Evolutionary conservation across 352 stramenopile genomes (phyloP), one percentile per base, ranked within the genome.

Genomic region (Phytopythium litorale): DNA sequence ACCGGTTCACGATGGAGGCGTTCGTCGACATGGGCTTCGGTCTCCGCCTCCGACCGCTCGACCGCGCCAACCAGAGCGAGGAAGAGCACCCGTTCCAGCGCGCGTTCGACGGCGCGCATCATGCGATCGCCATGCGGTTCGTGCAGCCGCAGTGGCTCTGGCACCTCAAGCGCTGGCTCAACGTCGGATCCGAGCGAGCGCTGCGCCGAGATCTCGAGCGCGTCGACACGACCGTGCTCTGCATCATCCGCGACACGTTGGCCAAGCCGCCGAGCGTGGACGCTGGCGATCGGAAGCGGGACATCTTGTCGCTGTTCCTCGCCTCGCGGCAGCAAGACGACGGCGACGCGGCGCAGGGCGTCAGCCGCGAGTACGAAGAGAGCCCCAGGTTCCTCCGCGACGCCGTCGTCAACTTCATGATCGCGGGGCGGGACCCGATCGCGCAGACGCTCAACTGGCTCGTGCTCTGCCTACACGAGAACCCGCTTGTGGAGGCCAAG

Each of bases 1-100:
- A 80, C 30, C 33, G 55, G 45, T 78, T 74, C 60, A 76, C 74
- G 28, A 66, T 79, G 7, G 74, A 78, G n/a, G 62, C 70, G 55
- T 76, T 83, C 52, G 63, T 67, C 5, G 70, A 80, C 42, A 48
- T 48, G 42, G 42, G 42, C 18, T 25, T 48, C 19, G 42, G 42
- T 12, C 67, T 56, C 5, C 56, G 75, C 28, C 67, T 78, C 51
- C 65, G 71, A n/a, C 28, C 65, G n/a, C 66, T 79, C 30, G 66
- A 78, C 63, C 12, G 7, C 52, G 60, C 43, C 35, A 62, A 38
- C 46, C 48, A 35, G 35, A 49, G 30, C 33, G 19, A 58, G 32
- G 62, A 75, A 6, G 54, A 67, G 23, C 65, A 72, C n/a, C 58
- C 54, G 33, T 72, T 72, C 50, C 52, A 72, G 37, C 40, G 38